These are phyloP conservation scores for Microthlaspi erraticum DNA, from an alignment of 345 rosid species.

Conservation along the genomic window DNA sequence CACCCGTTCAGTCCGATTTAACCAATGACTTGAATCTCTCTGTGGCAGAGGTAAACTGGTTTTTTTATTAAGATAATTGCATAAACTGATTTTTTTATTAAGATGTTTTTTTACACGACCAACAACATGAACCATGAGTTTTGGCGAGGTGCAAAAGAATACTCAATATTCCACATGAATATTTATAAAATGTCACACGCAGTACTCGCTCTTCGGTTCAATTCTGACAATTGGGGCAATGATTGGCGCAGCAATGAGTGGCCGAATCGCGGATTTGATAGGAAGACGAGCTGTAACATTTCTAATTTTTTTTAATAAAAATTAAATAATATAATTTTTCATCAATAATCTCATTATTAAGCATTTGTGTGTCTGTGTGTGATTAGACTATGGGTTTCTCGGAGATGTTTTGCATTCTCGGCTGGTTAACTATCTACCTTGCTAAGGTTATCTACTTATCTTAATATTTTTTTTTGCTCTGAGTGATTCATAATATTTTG, in stretches of 20 bases:
- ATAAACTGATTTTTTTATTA: too few species aligned
- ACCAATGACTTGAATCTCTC: slow-evolving; percentile 64
- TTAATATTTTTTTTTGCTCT: neutral
- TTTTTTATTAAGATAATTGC: neutral
- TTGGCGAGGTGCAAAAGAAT: neutral
- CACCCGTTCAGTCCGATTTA: slow-evolving; percentile 80
- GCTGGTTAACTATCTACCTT: slow-evolving; percentile 66
- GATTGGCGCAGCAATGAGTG: slow-evolving; percentile 80
- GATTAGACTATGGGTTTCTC: slow-evolving; percentile 72
- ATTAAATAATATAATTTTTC: neutral
- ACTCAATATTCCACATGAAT: neutral
- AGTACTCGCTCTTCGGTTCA: slow-evolving; percentile 85
- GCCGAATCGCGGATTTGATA: slow-evolving; percentile 63
- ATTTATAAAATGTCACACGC: slow-evolving; percentile 22
- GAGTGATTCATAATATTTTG: neutral
- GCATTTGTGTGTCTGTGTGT: neutral
- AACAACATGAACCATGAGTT: neutral
- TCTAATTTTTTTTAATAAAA: neutral
- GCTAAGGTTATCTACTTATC: slow-evolving; percentile 60
- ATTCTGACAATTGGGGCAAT: slow-evolving; percentile 80
- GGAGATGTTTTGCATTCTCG: slow-evolving; percentile 61
- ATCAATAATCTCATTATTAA: neutral
- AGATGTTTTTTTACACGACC: neutral
- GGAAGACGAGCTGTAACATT: slow-evolving; percentile 71
- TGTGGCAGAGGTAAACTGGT: slow-evolving; percentile 55